Base-by-base conservation (phyloP, 192 early-diverging fungal species). In the Paraglomus occultum region DNA sequence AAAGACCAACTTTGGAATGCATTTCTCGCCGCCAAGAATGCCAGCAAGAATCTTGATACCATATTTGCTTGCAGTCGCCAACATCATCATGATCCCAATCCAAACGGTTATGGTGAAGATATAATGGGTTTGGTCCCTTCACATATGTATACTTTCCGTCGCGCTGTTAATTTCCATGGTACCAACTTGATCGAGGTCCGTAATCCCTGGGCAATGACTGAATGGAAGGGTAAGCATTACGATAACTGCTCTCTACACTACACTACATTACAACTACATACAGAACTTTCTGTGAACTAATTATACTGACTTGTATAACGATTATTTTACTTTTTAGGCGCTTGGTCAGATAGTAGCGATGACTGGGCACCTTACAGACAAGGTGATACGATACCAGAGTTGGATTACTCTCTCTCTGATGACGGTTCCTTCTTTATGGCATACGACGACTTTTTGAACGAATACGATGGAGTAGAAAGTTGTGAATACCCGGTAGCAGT, bases 201-300 rank as follows among this genome's bases (percentile, higher is more conserved):
- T 23, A 83, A 84, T 60, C 82, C 82, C 0, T 82, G 81, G 81
- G 82, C 81, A 10, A 63, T 67, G 11, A 23, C 63, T 22, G 82
- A 84, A 55, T 84, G 82, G 79, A 81, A 82, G 38, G 82, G 82
- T 9, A 57, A 48, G 14, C 69, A 57, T 18, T 75, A 51, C 7
- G 73, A 75, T 10, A 71, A 66, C 18, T 73, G 68, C 2, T 11
- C 8, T 17, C 17, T 55, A 20, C 11, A 20, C 20, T 11, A 11
- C 20, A 23, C 1, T 4, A 17, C 38, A 5, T 11, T 57, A 20
- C 17, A 11, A 20, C 8, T 11, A 55, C 23, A 11, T 17, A 20
- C 23, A 17, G 8, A n/a, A n/a, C 17, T 18, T 57, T 57, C 38
- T 57, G 1, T 57, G 20, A 31, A 31, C 31, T 31, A 3, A n/a